Evolutionary conservation across 768 basidiomycete species (phyloP), one percentile per base, ranked within the genome.

Genomic region (Kwoniella pini): DNA sequence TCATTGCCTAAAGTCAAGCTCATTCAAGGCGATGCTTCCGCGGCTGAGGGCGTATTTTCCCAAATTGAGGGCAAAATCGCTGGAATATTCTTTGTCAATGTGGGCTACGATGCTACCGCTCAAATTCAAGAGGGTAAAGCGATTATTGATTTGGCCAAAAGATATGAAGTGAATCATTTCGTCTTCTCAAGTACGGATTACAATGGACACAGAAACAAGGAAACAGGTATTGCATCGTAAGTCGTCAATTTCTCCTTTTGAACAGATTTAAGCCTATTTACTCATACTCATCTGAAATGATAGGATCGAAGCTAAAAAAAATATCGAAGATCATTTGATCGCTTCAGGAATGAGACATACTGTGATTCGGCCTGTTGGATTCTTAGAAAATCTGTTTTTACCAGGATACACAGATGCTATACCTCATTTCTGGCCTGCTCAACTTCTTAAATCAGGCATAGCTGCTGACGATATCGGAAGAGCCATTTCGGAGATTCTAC

Each of bases 271-370:
- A 31, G 13, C 10, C 27, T 21, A 19, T 21, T 28, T 4, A 30
- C 9, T 5, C 30, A 11, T 5, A n/a, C 17, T 31, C 4, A 48
- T 27, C 30, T 21, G n/a, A 49, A 22, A 49, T 27, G 7, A 27
- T 22, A 51, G 49, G 17, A 19, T 51, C 30, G 49, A 51, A 33
- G 49, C 49, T 4, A 51, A 51, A 22, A 51, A 51, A 33, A 7
- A 6, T 4, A 33, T 33, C 12, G 49, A 51, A 31, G 49, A 30
- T 51, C n/a, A 51, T 22, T 24, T 51, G 6, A 10, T 33, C 26
- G 30, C 49, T 5, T 51, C 49, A 30, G 10, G 11, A 11, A 17
- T 51, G 11, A 19, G 27, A 12, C n/a, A 51, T 9, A 51, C 27
- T 6, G 31, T 51, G 17, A 15, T 51, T 17, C 26, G 49, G 17